A percentile compares a stretch with the other conserved stretches of the same genome.
Conservation (phyloP, 2,329 filamentous ascomycete genomes). For the Pseudogymnoascus sp. region DNA sequence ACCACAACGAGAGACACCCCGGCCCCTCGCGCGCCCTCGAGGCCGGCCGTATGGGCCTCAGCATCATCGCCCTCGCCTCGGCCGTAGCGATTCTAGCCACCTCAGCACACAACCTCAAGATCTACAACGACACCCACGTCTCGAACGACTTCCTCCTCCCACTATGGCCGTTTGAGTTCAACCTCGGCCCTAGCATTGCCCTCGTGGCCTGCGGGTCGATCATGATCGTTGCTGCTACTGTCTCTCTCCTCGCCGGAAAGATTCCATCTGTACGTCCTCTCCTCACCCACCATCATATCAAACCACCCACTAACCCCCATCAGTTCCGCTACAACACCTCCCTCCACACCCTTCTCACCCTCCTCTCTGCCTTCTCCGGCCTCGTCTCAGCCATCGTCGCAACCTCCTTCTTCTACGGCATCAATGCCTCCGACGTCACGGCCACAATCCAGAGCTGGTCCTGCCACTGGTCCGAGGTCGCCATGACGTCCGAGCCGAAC, state of each 20-base stretch:
- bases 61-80: slow-evolving; percentile 40
- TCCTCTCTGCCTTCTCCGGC: slow-evolving; percentile 35
- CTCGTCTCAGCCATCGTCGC: slow-evolving; percentile 42
- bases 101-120: slow-evolving; percentile 43
- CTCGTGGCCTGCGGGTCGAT: slow-evolving; percentile 44
- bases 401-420: slow-evolving; percentile 48
- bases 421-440: slow-evolving; percentile 42
- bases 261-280: slow-evolving; percentile 39
- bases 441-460: slow-evolving; percentile 55
- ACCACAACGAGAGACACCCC: slow-evolving; percentile 5
- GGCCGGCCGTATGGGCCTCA: slow-evolving; percentile 39
- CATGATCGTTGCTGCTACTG: slow-evolving; percentile 39
- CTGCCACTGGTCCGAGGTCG: slow-evolving; percentile 49
- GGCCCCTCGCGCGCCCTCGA: slow-evolving; percentile 36
- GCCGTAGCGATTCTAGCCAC: slow-evolving; percentile 46
- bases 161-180: slow-evolving; percentile 50
- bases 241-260: slow-evolving; percentile 42
- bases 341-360: slow-evolving; percentile 17
- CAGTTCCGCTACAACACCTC: slow-evolving; percentile 33
- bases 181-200: slow-evolving; percentile 47
- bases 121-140: slow-evolving; percentile 47
- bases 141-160: slow-evolving; percentile 40
- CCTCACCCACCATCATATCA: background rate
- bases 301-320: background rate
- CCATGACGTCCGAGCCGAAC: slow-evolving; percentile 43